A percentile compares a stretch with the other conserved stretches of the same genome.
Conservation (phyloP, 805 yeast genomes). For the Teunomyces cretensis region DNA sequence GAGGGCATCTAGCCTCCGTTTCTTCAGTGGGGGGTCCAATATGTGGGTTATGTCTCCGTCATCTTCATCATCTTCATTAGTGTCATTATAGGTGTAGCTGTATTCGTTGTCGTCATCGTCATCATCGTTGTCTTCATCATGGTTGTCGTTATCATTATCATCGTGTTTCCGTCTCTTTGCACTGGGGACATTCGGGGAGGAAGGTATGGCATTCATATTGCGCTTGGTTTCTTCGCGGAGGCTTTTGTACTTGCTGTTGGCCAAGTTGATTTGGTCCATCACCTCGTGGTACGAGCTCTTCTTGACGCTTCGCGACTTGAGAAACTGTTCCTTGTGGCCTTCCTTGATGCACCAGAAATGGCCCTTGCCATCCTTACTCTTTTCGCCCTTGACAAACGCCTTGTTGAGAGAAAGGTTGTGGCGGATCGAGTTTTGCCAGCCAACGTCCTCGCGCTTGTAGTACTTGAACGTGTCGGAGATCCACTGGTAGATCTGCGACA, state of each 20-base stretch:
- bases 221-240: constrained; percentile 10
- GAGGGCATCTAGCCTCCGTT: constrained; percentile 8
- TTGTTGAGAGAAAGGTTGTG: constrained; percentile 91
- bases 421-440: constrained; percentile 97
- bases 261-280: constrained; percentile 36
- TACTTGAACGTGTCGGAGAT: constrained; percentile 81
- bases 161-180: not conserved
- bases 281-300: constrained; percentile 43
- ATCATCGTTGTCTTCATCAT: constrained; percentile 17
- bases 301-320: constrained; percentile 58
- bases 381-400: constrained; percentile 87
- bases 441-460: constrained; percentile 81
- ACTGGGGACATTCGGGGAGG: constrained; percentile 25
- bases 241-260: constrained; percentile 8
- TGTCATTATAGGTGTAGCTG: constrained; percentile 9
- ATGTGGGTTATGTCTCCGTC: constrained; percentile 5
- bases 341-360: constrained; percentile 90
- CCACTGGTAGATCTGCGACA: constrained; percentile 84
- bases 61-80: constrained; percentile 5
- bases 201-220: constrained; percentile 27
- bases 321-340: constrained; percentile 81
- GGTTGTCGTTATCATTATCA: constrained; percentile 10
- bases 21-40: constrained; percentile 16
- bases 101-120: constrained; percentile 13
- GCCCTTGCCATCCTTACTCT: constrained; percentile 87